Conservation (phyloP, 768 basidiomycete species). For the Solioccasus polychromus region DNA sequence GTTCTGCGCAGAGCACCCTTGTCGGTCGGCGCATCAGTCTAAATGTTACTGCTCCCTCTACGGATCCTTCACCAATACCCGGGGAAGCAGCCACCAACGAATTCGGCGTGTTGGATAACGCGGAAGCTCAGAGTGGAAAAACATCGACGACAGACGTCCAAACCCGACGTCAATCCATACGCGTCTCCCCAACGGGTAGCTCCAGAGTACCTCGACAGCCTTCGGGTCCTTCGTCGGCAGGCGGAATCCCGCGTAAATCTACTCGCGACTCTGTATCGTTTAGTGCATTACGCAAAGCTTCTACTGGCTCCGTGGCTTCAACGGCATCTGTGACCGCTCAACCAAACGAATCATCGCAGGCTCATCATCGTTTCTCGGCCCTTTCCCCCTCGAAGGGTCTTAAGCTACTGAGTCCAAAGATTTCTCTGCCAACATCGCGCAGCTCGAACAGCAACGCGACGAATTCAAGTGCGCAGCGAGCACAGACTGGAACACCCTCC, state of each 20-base stretch:
- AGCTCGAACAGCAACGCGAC: constrained; percentile 42
- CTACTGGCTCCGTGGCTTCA: constrained; percentile 77
- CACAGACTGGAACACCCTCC: constrained; percentile 59
- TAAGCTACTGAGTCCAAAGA: constrained; percentile 79
- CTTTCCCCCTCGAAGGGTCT: constrained; percentile 83
- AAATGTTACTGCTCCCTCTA: constrained; percentile 53
- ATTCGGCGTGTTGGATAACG: constrained; percentile 76
- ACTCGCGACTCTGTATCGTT: constrained; percentile 82
- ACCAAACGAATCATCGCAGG: constrained; percentile 37
- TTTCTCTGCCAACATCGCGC: constrained; percentile 56
- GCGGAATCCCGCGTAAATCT: constrained; percentile 56
- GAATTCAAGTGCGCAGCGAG: constrained; percentile 44
- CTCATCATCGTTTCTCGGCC: constrained; percentile 71
- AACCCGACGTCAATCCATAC: constrained; percentile 52
- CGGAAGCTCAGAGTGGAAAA: constrained; percentile 48
- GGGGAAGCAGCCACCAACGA: constrained; percentile 55
- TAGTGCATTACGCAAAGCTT: constrained; percentile 75
- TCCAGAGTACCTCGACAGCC: constrained; percentile 69
- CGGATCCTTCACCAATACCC: constrained; percentile 61
- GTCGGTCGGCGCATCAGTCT: constrained; percentile 66
- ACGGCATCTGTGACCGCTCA: constrained; percentile 51
- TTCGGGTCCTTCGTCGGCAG: constrained; percentile 43
- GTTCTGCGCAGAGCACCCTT: constrained; percentile 46
- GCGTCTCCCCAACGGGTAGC: constrained; percentile 59
- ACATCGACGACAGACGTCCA: constrained; percentile 30